Evolutionary conservation across 75 land plant genomes (phyloP).

Genomic region (Isoetes taiwanensis): DNA sequence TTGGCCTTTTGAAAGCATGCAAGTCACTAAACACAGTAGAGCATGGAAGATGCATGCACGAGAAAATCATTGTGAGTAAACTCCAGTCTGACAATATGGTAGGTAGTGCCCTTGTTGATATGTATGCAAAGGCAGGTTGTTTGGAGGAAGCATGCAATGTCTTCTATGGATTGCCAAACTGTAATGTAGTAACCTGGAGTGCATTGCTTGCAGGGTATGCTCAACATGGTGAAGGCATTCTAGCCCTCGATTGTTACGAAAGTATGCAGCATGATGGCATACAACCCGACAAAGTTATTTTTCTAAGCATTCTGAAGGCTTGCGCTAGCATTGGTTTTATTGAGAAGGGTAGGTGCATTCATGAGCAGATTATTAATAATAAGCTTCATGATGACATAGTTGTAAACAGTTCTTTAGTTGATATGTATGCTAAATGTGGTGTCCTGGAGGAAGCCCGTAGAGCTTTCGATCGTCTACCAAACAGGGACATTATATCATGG

Average conservation of each 20-base stretch:
- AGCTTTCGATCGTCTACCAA: not conserved
- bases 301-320: slow-evolving; percentile 28
- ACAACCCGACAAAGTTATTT: slow-evolving; percentile 31
- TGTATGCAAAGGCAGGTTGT: slow-evolving; percentile 50
- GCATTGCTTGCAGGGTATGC: slow-evolving; percentile 39
- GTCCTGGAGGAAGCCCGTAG: no score
- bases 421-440: no score
- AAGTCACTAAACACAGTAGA: slow-evolving; percentile 31
- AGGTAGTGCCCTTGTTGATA: slow-evolving; percentile 38
- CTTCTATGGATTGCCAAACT: slow-evolving; percentile 25
- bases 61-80: not conserved
- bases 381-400: not conserved
- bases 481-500: slow-evolving; percentile 28
- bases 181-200: slow-evolving; percentile 40
- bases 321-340: slow-evolving; percentile 38
- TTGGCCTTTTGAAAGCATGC: slow-evolving; percentile 32
- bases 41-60: slow-evolving; percentile 11
- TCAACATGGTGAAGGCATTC: slow-evolving; percentile 13
- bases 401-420: no score
- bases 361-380: not conserved
- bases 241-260: slow-evolving; percentile 27
- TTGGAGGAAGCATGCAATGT: slow-evolving; percentile 31
- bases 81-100: not conserved
- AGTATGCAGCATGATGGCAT: slow-evolving; percentile 22
- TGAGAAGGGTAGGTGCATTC: slow-evolving; percentile 13